Evolutionary conservation across 768 basidiomycete species (phyloP), one percentile per base, ranked within the genome.

Genomic region (Pulveroboletus frians): DNA sequence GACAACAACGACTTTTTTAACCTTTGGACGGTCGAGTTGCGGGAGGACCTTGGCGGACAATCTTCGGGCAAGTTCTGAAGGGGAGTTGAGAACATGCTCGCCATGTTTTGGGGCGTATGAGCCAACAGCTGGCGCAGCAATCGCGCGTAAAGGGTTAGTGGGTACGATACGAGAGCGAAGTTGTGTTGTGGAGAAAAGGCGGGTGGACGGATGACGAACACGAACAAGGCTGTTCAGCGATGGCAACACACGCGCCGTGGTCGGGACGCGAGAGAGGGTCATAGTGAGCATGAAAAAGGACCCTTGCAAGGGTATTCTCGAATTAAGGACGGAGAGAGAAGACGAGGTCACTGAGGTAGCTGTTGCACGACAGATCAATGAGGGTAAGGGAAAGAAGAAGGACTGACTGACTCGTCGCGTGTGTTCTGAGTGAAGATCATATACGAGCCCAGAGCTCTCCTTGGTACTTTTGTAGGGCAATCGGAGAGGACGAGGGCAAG

Each of bases 41-140:
- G 96, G 94, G 18, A 99, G 77, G 49, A 98, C 95, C 60, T 86
- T 90, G 27, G 94, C 93, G 9, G 93, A 96, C 50, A 99, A 84
- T 64, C 80, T 85, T 57, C 94, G 82, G 13, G 96, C 96, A 51
- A 98, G 76, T 61, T 95, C 95, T 4, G 93, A 96, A 6, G 96
- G 91, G 1, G 93, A 94, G 67, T 84, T 94, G 65, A 96, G 80
- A 52, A 89, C 86, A 56, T 84, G 83, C 60, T 88, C 84, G 27
- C 66, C 65, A 40, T 84, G 78, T 55, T 84, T 81, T 39, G 78
- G 79, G 26, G 61, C 66, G 62, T 84, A 88, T 15, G 79, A 76
- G 47, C 86, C 86, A 14, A 89, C 85, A 5, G 85, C 86, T 38
- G 85, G 85, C 13, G 80, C 81, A 34, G 88, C 87, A 48, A 87